phyloP scores from a whole-genome alignment of 495 filamentous ascomycete species.

The Amphirosellinia nigrospora region DNA sequence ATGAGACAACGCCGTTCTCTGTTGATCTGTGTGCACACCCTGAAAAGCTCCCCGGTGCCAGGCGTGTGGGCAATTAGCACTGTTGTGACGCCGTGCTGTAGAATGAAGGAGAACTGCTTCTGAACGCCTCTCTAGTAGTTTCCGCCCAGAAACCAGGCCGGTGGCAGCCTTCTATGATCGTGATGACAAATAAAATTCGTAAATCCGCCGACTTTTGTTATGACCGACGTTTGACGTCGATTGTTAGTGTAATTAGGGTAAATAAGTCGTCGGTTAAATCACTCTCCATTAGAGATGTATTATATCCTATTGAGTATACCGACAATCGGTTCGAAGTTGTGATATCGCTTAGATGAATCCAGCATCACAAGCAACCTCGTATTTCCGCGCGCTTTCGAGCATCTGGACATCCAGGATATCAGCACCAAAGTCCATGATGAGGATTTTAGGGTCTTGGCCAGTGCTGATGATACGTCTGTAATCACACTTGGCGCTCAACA shows the following conservation, averaged over 20 bases:
- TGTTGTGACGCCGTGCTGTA: not conserved
- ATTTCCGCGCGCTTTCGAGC: constrained; percentile 51
- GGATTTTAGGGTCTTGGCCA: constrained; percentile 86
- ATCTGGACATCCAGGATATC: constrained; percentile 59
- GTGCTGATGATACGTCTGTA: constrained; percentile 92
- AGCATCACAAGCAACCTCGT: constrained; percentile 34
- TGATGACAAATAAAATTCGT: constrained; percentile 14
- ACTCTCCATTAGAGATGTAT: not conserved
- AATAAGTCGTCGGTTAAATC: not conserved
- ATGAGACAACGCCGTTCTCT: not conserved
- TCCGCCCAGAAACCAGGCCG: not conserved
- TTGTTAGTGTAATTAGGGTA: not conserved
- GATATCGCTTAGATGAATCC: constrained; percentile 36
- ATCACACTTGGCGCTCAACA: constrained; percentile 91
- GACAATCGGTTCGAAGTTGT: not conserved
- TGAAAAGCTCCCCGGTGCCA: not conserved
- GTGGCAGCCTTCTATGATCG: not conserved
- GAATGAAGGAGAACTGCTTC: not conserved
- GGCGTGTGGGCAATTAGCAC: not conserved
- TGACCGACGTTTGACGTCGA: not conserved
- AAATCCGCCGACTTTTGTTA: not conserved
- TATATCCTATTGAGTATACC: not conserved
- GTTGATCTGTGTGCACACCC: not conserved
- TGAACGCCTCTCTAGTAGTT: not conserved
- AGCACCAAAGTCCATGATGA: constrained; percentile 90